Percentiles rank a stretch among this genome's conserved stretches.
phyloP scores from a whole-genome alignment of 2,329 filamentous ascomycete genomes.

The Rhytidhysteron rufulum region DNA sequence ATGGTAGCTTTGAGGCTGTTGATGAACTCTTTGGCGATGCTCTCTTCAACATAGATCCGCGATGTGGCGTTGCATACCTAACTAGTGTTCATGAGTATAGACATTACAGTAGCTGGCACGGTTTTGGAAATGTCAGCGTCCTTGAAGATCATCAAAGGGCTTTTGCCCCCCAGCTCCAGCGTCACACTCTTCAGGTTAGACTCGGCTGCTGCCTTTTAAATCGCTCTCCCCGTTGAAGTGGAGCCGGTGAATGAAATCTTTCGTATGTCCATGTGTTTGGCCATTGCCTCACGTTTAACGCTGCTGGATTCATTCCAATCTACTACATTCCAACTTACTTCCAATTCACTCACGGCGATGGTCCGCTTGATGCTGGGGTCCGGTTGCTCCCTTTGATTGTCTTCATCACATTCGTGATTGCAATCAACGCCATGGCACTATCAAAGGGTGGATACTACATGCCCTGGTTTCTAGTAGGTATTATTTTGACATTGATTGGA shows the following conservation, averaged over 20 bases:
- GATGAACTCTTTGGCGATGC: constrained; percentile 9
- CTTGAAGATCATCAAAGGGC: constrained; percentile 38
- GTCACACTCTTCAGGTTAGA: constrained; percentile 41
- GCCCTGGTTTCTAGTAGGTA: constrained; percentile 39
- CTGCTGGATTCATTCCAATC: constrained; percentile 34
- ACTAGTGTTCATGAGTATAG: constrained; percentile 5
- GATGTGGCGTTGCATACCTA: constrained; percentile 8
- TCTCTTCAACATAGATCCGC: constrained; percentile 11
- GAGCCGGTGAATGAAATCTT: constrained; percentile 37
- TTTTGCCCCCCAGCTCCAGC: constrained; percentile 42
- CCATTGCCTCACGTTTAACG: no score
- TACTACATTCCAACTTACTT: constrained; percentile 26
- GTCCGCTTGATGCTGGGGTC: constrained; percentile 9
- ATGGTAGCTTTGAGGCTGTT: constrained; percentile 6
- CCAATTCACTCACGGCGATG: constrained; percentile 12
- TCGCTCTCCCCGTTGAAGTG: constrained; percentile 23
- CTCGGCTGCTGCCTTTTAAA: constrained; percentile 29
- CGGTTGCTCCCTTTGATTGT: constrained; percentile 15
- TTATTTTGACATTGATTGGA: constrained; percentile 33
- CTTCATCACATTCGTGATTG: constrained; percentile 27
- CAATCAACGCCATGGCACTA: constrained; percentile 39
- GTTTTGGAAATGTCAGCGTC: constrained; percentile 46
- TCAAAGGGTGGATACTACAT: constrained; percentile 37
- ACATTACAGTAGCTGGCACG: constrained; percentile 1
- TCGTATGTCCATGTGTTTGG: constrained; percentile 29